phyloP scores from a whole-genome alignment of 2,329 filamentous ascomycete genomes.

The Arthroderma uncinatum region DNA sequence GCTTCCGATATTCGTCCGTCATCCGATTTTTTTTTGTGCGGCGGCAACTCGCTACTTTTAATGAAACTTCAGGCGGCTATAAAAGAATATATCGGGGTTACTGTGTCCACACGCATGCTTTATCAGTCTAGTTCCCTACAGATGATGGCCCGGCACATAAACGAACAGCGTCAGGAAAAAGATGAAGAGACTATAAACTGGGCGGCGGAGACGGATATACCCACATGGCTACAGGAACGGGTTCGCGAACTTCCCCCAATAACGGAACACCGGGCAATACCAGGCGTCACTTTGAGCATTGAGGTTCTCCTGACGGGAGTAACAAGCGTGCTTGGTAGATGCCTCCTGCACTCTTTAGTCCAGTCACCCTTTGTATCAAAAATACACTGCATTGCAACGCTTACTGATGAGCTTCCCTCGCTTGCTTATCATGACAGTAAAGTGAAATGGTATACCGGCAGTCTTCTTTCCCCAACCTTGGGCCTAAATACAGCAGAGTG shows the following conservation, averaged over 20 bases:
- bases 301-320: background rate
- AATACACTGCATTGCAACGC: slow-evolving; percentile 38
- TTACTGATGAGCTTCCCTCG: background rate
- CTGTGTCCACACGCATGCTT: slow-evolving; percentile 27
- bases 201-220: background rate
- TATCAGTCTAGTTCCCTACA: slow-evolving; percentile 30
- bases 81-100: slow-evolving; percentile 21
- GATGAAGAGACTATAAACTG: background rate
- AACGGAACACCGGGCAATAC: too few species aligned
- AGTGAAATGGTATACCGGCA: slow-evolving; percentile 31
- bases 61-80: slow-evolving; percentile 29
- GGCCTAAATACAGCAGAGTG: slow-evolving; percentile 30
- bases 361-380: background rate
- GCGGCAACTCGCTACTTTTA: slow-evolving; percentile 23
- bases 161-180: background rate
- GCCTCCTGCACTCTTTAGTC: too few species aligned
- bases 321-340: too few species aligned
- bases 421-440: background rate
- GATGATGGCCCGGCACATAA: background rate
- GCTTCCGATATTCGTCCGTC: background rate
- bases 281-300: too few species aligned
- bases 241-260: too few species aligned
- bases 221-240: too few species aligned
- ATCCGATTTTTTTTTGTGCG: slow-evolving; percentile 19
- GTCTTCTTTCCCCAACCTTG: slow-evolving; percentile 26